phyloP scores from a whole-genome alignment of 2,329 filamentous ascomycete genomes.

The Fusarium coicis region DNA sequence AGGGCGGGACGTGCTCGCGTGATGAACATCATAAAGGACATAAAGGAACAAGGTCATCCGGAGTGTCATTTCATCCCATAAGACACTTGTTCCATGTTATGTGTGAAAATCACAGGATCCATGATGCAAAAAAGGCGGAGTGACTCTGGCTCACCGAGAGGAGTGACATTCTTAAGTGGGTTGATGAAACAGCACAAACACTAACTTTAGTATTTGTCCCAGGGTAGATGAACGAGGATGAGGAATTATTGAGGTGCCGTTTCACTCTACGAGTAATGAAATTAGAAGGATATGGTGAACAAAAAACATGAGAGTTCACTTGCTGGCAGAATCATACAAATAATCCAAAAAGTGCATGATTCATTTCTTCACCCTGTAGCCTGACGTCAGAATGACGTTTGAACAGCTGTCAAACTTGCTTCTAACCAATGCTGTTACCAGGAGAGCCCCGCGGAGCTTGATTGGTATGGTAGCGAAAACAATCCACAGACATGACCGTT shows the following conservation, averaged over 20 bases:
- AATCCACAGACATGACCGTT: background rate
- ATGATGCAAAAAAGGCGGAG: background rate
- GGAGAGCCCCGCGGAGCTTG: background rate
- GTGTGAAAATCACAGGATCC: background rate
- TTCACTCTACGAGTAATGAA: background rate
- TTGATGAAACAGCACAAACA: background rate
- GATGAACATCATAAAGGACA: background rate
- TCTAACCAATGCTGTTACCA: background rate
- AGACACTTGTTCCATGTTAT: too few relatives aligned
- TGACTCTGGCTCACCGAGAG: background rate
- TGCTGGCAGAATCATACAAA: background rate
- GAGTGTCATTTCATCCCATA: background rate
- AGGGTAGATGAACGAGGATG: too few relatives aligned
- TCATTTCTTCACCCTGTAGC: background rate
- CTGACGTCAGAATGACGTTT: constrained; percentile 2
- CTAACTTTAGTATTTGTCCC: background rate
- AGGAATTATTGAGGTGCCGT: background rate
- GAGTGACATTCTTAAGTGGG: background rate
- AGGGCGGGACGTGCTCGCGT: background rate
- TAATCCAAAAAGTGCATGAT: background rate
- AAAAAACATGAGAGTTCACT: background rate
- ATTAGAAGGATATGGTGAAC: background rate
- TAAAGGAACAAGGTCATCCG: background rate
- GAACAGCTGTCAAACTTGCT: background rate
- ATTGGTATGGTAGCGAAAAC: background rate